These are phyloP conservation scores for sunflower (Helianthus annuus) DNA, from an alignment of 129 eudicot genomes.

Conservation along the genomic window DNA sequence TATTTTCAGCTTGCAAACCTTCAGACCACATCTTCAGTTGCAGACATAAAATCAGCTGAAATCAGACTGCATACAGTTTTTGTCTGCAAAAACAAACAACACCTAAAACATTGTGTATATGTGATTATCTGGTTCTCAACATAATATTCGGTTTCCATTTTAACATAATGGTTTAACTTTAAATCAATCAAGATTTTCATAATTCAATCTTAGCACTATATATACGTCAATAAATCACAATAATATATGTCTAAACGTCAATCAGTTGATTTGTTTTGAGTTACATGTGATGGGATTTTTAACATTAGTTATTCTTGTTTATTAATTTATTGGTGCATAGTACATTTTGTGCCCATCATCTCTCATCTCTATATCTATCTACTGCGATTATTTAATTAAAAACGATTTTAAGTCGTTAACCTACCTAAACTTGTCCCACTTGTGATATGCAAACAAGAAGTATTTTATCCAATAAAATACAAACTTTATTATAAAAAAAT, in stretches of 20 bases:
- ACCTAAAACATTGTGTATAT: too few relatives aligned
- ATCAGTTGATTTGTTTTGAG: neutral
- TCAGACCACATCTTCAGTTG: too few relatives aligned
- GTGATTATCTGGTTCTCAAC: too few relatives aligned
- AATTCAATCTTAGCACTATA: neutral
- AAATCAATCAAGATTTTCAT: constrained; percentile 3
- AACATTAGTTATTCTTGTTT: neutral
- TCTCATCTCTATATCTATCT: neutral
- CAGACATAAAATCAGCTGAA: too few relatives aligned
- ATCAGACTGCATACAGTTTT: too few relatives aligned
- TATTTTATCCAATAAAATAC: too few relatives aligned
- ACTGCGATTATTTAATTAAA: neutral
- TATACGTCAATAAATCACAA: too few relatives aligned
- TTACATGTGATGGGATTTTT: constrained; percentile 1
- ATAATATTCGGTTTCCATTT: too few relatives aligned
- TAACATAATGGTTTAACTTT: neutral
- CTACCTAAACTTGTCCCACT: neutral
- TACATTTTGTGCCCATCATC: neutral
- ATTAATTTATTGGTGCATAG: neutral
- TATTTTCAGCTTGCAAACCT: too few relatives aligned
- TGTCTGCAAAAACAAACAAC: too few relatives aligned
- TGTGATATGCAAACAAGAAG: too few relatives aligned
- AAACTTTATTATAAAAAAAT: too few relatives aligned
- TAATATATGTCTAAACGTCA: neutral
- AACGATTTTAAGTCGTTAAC: constrained; percentile 1